These are phyloP conservation scores for Nothopassalora personata DNA, from an alignment of 2,329 filamentous ascomycete species.

Conservation along the genomic window DNA sequence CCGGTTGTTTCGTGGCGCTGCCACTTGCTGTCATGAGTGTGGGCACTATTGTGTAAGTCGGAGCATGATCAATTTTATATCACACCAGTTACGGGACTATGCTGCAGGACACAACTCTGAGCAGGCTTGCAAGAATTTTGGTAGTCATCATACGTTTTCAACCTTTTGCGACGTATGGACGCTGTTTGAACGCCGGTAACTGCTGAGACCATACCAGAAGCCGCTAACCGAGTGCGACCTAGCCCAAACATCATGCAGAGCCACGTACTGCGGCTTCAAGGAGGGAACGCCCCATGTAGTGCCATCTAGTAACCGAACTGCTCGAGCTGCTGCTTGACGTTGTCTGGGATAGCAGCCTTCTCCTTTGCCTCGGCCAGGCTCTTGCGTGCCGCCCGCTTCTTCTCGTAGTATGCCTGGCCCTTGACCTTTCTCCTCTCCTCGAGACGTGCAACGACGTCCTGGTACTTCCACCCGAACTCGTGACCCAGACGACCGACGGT, in stretches of 20 bases:
- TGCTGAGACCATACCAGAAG: constrained; percentile 13
- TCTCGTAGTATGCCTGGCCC: constrained; percentile 98
- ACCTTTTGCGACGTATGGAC: constrained; percentile 14
- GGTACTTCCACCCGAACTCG: constrained; percentile 99
- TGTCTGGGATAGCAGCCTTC: constrained; percentile 78
- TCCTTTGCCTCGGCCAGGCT: constrained; percentile 90
- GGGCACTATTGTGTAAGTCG: too few species aligned
- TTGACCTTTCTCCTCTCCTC: constrained; percentile 99
- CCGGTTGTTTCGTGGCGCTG: too few species aligned
- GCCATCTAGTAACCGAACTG: constrained; percentile 77
- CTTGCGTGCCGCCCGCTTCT: constrained; percentile 94
- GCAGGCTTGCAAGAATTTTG: background rate
- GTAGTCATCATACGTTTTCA: constrained; percentile 11
- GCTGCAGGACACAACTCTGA: background rate
- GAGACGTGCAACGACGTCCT: constrained; percentile 95
- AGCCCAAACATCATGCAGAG: constrained; percentile 13
- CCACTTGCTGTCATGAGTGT: too few species aligned
- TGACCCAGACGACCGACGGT: constrained; percentile 95
- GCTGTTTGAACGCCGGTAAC: constrained; percentile 16
- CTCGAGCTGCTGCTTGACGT: constrained; percentile 84
- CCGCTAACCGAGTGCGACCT: constrained; percentile 10
- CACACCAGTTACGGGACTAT: background rate
- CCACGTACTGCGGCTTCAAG: constrained; percentile 5
- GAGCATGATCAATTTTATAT: too few species aligned
- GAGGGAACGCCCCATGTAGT: background rate